phyloP scores from a whole-genome alignment of 192 early-diverging fungal genomes.

The Linnemannia elongata region DNA sequence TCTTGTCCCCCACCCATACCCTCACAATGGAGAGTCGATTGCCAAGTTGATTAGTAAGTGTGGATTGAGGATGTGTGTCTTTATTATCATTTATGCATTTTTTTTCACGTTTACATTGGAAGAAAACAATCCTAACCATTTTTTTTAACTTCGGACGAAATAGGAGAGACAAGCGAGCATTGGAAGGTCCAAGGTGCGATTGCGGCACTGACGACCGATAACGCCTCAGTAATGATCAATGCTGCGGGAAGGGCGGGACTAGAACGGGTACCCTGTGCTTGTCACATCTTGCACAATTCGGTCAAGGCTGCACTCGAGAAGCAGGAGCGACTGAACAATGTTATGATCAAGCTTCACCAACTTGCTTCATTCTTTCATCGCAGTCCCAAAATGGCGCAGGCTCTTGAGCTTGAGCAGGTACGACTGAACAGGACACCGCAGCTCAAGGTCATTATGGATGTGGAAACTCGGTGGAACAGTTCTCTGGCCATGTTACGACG shows the following conservation, averaged over 20 bases:
- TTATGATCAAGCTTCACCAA: background rate
- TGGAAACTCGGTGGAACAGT: background rate
- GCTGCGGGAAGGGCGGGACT: background rate
- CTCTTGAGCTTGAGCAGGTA: constrained; percentile 5
- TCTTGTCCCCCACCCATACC: constrained; percentile 3
- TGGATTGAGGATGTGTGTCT: background rate
- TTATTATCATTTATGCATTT: background rate
- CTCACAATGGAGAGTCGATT: constrained; percentile 11
- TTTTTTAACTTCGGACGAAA: background rate
- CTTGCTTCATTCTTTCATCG: background rate
- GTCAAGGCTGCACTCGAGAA: background rate
- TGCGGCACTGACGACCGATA: constrained; percentile 2
- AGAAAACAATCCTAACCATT: background rate
- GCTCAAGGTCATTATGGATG: background rate
- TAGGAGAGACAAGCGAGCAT: background rate
- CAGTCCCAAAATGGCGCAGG: background rate
- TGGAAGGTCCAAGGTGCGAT: background rate
- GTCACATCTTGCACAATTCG: constrained; percentile 9
- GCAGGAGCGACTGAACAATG: background rate
- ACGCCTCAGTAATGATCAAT: constrained; percentile 2
- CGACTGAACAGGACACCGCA: background rate
- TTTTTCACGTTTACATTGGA: background rate
- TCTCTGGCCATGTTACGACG: constrained; percentile 5
- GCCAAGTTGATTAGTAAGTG: background rate
- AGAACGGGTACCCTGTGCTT: background rate